phyloP scores from a whole-genome alignment of 2,329 filamentous ascomycete species.

The Fusarium oxysporum region DNA sequence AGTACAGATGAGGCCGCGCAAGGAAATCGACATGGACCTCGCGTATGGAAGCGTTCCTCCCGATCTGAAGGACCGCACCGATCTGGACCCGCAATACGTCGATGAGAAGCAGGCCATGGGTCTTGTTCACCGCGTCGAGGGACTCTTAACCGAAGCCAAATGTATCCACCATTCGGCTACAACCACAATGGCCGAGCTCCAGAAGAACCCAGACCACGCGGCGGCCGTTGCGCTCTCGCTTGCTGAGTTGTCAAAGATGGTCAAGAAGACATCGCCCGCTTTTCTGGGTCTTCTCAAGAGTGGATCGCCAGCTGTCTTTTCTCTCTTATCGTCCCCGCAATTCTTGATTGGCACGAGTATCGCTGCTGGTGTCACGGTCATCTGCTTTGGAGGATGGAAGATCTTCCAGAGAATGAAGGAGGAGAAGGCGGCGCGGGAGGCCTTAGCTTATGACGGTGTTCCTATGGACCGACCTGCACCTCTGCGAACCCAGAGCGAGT shows the following conservation, averaged over 20 bases:
- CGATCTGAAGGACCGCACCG: constrained; percentile 65
- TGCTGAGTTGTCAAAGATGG: constrained; percentile 86
- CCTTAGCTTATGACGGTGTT: constrained; percentile 44
- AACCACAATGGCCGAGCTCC: constrained; percentile 79
- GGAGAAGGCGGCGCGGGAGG: constrained; percentile 48
- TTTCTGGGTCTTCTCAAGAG: constrained; percentile 81
- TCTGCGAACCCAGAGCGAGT: constrained; percentile 46
- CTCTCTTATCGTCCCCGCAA: constrained; percentile 87
- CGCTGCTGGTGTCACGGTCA: constrained; percentile 91
- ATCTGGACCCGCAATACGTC: constrained; percentile 61
- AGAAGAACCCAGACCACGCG: constrained; percentile 84
- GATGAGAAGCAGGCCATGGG: constrained; percentile 65
- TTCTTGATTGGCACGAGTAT: constrained; percentile 94
- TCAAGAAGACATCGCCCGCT: constrained; percentile 85
- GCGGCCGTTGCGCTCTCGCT: constrained; percentile 93
- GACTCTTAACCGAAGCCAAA: constrained; percentile 85
- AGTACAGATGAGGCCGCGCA: constrained; percentile 44
- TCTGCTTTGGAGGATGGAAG: constrained; percentile 96
- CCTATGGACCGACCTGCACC: constrained; percentile 44
- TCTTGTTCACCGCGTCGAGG: constrained; percentile 80
- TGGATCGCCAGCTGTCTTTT: constrained; percentile 86
- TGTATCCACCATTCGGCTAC: constrained; percentile 88
- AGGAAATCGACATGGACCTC: constrained; percentile 86
- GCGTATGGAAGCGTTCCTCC: constrained; percentile 88
- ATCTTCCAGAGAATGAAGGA: constrained; percentile 88